Base-by-base conservation (phyloP, 768 basidiomycete genomes). In the Hygrocybe punicea region DNA sequence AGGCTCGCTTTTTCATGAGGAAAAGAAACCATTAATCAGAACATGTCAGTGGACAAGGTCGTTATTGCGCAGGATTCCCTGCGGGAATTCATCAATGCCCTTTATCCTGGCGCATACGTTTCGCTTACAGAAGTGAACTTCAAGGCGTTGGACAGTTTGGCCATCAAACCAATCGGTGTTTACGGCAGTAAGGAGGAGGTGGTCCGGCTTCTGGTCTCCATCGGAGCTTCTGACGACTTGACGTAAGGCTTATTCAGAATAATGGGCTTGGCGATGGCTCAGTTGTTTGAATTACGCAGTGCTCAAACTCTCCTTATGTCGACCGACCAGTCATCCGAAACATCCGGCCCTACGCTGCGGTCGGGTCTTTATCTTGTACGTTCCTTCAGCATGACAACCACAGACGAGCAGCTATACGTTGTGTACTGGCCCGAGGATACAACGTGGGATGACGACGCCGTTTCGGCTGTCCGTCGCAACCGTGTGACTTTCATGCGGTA, bases 401-500 rank as follows among this genome's bases (percentile, higher is more conserved):
- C 44, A 1, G 58, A 58, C 1, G 65, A 72, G 23, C 63, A 71
- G 19, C 49, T 80, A 8, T 83, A 81, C 50, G 73, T 82, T 14
- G 60, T 86, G 6, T 85, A 82, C 55, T 86, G 85, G 84, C 84
- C 84, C 0, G 82, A 86, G 55, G 74, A 80, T 23, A 74, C 69
- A 1, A 85, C 84, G 0, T 86, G 84, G 84, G 64, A 78, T 35
- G 82, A 84, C 62, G 67, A 71, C 9, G 76, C 81, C 0, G 33
- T 67, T 7, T 69, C 75, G 1, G 69, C 81, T 4, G 74, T 81
- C 47, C 64, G 72, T 29, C 74, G 78, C 2, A 86, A 84, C 67
- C 73, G 84, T 7, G 70, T 80, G 2, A 82, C 83, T 0, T 86
- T 86, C 60, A 84, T 85, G 81, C 68, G 84, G 84, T 82, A 66